Conservation (phyloP, 83 land plant species). For the Isoetes engelmannii region DNA sequence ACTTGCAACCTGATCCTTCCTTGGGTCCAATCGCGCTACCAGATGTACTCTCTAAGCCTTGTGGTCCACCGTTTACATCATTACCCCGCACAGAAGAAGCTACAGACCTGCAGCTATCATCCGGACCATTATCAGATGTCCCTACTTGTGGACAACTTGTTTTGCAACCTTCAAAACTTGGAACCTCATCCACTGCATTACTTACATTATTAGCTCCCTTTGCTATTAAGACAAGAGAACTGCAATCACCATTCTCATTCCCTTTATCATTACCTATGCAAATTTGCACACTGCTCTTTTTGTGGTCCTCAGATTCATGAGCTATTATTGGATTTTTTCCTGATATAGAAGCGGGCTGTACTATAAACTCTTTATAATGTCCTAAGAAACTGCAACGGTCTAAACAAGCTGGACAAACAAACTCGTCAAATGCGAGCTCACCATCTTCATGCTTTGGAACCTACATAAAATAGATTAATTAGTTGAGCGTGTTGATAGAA, state of each 20-base stretch:
- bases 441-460: slow-evolving; percentile 97
- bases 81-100: neutral
- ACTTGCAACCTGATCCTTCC: neutral
- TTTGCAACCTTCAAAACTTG: too few relatives aligned
- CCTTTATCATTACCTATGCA: neutral
- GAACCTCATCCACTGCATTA: neutral
- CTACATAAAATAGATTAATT: slow-evolving; percentile 26
- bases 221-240: too few relatives aligned
- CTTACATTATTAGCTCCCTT: too few relatives aligned
- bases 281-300: too few relatives aligned
- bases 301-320: neutral
- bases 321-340: too few relatives aligned
- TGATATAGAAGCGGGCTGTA: slow-evolving; percentile 12
- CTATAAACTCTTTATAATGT: slow-evolving; percentile 41
- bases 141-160: too few relatives aligned
- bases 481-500: too few relatives aligned
- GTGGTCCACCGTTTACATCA: neutral
- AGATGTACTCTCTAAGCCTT: neutral
- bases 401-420: slow-evolving; percentile 74
- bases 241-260: too few relatives aligned
- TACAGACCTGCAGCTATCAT: neutral
- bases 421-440: slow-evolving; percentile 78
- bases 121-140: neutral
- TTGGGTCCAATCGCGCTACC: neutral
- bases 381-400: slow-evolving; percentile 49